Percentiles rank a stretch among this genome's conserved stretches.
phyloP scores from a whole-genome alignment of 208 protist genomes.

The Leptomonas seymouri region DNA sequence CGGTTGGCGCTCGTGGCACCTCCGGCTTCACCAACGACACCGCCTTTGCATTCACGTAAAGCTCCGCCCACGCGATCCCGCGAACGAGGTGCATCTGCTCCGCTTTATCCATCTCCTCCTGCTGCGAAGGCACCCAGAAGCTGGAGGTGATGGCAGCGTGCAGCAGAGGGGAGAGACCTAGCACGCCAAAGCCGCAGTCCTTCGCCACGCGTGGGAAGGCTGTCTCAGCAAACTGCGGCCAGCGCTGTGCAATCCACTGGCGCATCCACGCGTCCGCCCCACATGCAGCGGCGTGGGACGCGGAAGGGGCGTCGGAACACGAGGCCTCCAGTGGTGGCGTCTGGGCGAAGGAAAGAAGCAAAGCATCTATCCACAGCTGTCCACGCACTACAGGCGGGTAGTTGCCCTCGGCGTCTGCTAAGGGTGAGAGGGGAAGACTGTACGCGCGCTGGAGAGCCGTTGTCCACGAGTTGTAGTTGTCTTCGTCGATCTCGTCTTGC shows the following conservation, averaged over 20 bases:
- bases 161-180: slow-evolving; percentile 25
- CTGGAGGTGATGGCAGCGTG: slow-evolving; percentile 21
- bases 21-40: not conserved
- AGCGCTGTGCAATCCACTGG: slow-evolving; percentile 22
- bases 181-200: slow-evolving; percentile 21
- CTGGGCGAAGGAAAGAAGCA: slow-evolving; percentile 36
- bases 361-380: slow-evolving; percentile 57
- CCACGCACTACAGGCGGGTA: slow-evolving; percentile 33
- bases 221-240: slow-evolving; percentile 15
- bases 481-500: slow-evolving; percentile 10
- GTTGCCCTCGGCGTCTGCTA: slow-evolving; percentile 68
- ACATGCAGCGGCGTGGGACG: not conserved
- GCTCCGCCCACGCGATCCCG: slow-evolving; percentile 74
- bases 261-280: slow-evolving; percentile 30
- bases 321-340: slow-evolving; percentile 13
- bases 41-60: slow-evolving; percentile 40
- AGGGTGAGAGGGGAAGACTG: slow-evolving; percentile 58
- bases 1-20: not conserved
- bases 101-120: not conserved
- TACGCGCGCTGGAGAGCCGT: slow-evolving; percentile 52
- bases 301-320: not conserved
- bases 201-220: slow-evolving; percentile 23
- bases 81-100: slow-evolving; percentile 41
- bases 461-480: slow-evolving; percentile 44
- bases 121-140: slow-evolving; percentile 9